Percentiles rank a stretch among this genome's conserved stretches.
Evolutionary conservation across 2,329 filamentous ascomycete species (phyloP).

Genomic region (Didymella segeticola): DNA sequence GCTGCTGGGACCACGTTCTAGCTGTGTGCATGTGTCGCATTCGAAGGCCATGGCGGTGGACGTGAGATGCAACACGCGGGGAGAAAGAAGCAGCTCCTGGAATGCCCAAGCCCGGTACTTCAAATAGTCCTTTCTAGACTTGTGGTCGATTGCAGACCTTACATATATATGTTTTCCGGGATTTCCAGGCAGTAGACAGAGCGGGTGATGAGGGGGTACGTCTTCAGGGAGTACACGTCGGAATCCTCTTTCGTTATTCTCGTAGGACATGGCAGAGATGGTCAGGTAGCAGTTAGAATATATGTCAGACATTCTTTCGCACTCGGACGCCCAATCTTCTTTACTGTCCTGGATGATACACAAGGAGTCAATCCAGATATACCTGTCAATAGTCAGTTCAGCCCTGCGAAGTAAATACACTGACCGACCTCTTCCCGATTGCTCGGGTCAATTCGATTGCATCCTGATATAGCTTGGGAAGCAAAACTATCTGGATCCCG

Average conservation of each 20-base stretch:
- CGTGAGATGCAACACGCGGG: slow-evolving; percentile 26
- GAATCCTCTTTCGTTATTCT: slow-evolving; percentile 10
- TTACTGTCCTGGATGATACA: slow-evolving; percentile 16
- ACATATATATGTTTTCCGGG: not conserved
- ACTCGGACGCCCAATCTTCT: slow-evolving; percentile 12
- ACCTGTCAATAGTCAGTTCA: not conserved
- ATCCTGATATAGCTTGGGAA: slow-evolving; percentile 14
- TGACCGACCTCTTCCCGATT: not conserved
- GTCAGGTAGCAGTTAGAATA: slow-evolving; percentile 12
- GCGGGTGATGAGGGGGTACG: not conserved
- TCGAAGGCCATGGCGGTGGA: slow-evolving; percentile 23
- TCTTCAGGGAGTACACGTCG: not conserved
- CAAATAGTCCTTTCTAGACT: slow-evolving; percentile 3
- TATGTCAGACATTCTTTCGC: slow-evolving; percentile 7
- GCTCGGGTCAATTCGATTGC: slow-evolving; percentile 9
- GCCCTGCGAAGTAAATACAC: too few relatives aligned
- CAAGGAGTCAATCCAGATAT: slow-evolving; percentile 18
- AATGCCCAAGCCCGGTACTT: slow-evolving; percentile 24
- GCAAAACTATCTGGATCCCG: not conserved
- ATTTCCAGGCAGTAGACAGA: not conserved
- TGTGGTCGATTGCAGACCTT: slow-evolving; percentile 10
- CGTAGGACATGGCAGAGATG: slow-evolving; percentile 13
- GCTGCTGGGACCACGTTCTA: slow-evolving; percentile 7
- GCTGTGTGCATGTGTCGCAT: slow-evolving; percentile 15
- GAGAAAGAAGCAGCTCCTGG: slow-evolving; percentile 30